Evolutionary conservation across 2,329 filamentous ascomycete genomes (phyloP).

Genomic region (Fusarium vanettenii): DNA sequence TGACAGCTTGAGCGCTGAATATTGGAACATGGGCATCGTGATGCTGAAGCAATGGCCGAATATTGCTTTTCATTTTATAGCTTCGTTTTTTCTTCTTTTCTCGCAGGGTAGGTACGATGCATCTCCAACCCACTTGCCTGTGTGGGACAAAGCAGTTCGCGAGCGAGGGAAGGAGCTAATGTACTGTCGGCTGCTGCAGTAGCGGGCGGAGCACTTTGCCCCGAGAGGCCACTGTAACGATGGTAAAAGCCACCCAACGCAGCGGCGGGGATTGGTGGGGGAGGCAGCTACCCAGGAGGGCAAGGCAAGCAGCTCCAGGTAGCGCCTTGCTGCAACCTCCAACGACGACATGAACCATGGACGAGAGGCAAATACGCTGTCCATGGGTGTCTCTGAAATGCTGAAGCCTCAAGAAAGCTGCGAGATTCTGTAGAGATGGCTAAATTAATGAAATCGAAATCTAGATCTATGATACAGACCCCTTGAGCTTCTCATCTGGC

Average conservation of each 20-base stretch:
- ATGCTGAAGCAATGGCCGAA: background rate
- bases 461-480: background rate
- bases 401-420: background rate
- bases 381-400: background rate
- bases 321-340: background rate
- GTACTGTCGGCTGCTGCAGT: slow-evolving; percentile 42
- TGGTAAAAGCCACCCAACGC: slow-evolving; percentile 23
- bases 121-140: slow-evolving; percentile 12
- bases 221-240: slow-evolving; percentile 36
- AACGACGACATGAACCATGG: background rate
- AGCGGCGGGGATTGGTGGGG: slow-evolving; percentile 39
- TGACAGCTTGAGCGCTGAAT: slow-evolving; percentile 5
- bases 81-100: background rate
- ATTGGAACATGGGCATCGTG: background rate
- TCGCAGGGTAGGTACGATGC: slow-evolving; percentile 7
- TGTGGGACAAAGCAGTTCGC: slow-evolving; percentile 29
- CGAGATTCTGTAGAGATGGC: background rate
- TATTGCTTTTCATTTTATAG: background rate
- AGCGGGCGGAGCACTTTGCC: slow-evolving; percentile 43
- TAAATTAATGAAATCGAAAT: background rate
- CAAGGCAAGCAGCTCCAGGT: slow-evolving; percentile 19
- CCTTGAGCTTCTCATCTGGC: slow-evolving; percentile 15
- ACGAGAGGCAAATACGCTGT: background rate
- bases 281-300: slow-evolving; percentile 36
- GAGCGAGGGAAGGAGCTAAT: slow-evolving; percentile 35